Evolutionary conservation across 768 basidiomycete species (phyloP), one percentile per base, ranked within the genome.

Genomic region (Chalciporus chontae): DNA sequence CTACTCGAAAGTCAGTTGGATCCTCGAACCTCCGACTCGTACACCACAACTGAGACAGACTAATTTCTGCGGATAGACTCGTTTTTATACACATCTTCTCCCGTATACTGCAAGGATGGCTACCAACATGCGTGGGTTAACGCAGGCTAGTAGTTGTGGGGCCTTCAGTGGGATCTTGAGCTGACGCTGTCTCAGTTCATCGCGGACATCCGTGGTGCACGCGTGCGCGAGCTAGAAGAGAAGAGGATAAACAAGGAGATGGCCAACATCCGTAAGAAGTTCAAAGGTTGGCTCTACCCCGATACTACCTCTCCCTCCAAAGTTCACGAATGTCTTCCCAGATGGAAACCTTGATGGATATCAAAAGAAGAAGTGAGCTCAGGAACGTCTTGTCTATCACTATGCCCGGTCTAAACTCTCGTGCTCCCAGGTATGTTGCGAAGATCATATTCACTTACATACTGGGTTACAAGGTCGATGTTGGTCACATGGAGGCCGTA

Each of bases 391-490:
- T 53, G 47, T 57, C 32, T 31, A 36, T 46, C 43, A 31, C 43
- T n/a, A 48, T 31, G n/a, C 52, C 18, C 55, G 42, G 39, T 52
- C 56, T 65, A 42, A 60, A 62, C 31, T 21, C 24, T 32, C 19
- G 40, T 39, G 18, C 38, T 53, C 39, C 43, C 49, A 90, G 90
- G 83, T 98, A 96, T 78, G 91, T 98, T 38, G 90, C 94, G 50
- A 98, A 99, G 75, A 94, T 99, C 61, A 88, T 98, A 53, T 99
- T 98, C 75, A 97, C 96, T 6, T 98, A 97, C 64, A 99, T 99
- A 61, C 76, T 99, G 52, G 96, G 96, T 38, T 99, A 99, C 76
- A 95, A 96, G 71, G 94, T 98, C 59, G 96, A 99, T 66, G 83
- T 98, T 18, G 96, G 96, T 14, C 96, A 98, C 69, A 96, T 98